Evolutionary conservation across 2,329 filamentous ascomycete genomes (phyloP), one percentile per base, ranked within the genome.

Genomic region (Aspergillus sp.): DNA sequence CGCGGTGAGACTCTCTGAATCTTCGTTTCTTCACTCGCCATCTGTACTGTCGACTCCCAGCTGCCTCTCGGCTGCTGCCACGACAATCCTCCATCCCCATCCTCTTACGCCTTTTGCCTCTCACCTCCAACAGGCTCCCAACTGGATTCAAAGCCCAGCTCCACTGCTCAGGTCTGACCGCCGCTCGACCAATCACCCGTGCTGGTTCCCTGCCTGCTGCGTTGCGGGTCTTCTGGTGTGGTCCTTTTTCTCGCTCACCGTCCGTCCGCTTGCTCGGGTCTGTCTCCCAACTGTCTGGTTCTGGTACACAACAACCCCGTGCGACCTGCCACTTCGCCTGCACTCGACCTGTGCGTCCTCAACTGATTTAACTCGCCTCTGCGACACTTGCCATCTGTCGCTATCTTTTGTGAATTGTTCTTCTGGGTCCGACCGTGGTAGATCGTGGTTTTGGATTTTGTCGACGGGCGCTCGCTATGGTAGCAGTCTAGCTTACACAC

Each of bases 251-350:
- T 31, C 39, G 40, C 50, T 61, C 61, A 59, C 47, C 33, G 43
- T 48, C 55, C 59, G 59, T 59, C 62, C 66, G 58, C 63, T 59
- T 64, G 39, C 52, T 57, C 56, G 65, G 65, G 64, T 61, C 56
- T 67, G 64, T 60, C 56, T 67, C 66, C 66, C 66, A 67, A 59
- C 37, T 58, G 61, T 64, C 50, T 64, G 66, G 66, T 56, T 62
- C 61, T 60, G 64, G 45, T n/a, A 35, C 44, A 31, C 45, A 48
- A 37, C 24, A 53, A 27, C 56, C 55, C 58, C 62, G 63, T 66
- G 58, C 59, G 52, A 64, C 57, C 56, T 56, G 49, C 57, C 50
- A 61, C 52, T 60, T 58, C 40, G 48, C 39, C 39, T n/a, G 37
- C 39, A 19, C 39, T 44, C 33, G 27, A 14, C 6, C 12, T 19